phyloP scores from a whole-genome alignment of 2,329 filamentous ascomycete species.

The Xylaria sp. region DNA sequence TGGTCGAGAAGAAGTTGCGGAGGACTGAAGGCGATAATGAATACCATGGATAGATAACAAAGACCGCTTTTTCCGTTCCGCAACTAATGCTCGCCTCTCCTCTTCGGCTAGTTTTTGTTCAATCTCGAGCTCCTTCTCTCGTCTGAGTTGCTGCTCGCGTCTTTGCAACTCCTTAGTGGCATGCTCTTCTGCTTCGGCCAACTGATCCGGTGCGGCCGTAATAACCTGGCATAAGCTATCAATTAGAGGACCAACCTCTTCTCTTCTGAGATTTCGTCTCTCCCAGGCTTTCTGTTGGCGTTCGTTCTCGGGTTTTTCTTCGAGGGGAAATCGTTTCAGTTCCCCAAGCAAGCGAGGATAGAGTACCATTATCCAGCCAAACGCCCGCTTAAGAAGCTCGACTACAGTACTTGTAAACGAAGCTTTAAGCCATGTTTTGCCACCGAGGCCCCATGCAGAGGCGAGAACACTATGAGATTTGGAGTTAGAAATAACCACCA shows the following conservation, averaged over 20 bases:
- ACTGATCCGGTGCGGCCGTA: slow-evolving; percentile 36
- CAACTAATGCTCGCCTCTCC: slow-evolving; percentile 28
- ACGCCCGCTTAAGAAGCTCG: slow-evolving; percentile 41
- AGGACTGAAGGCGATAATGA: slow-evolving; percentile 22
- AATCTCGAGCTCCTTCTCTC: slow-evolving; percentile 36
- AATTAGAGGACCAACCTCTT: slow-evolving; percentile 40
- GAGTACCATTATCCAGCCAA: slow-evolving; percentile 44
- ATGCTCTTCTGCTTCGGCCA: slow-evolving; percentile 37
- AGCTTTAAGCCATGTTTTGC: slow-evolving; percentile 32
- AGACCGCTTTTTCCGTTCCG: slow-evolving; percentile 43
- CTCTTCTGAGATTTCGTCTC: slow-evolving; percentile 26
- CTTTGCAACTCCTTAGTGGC: slow-evolving; percentile 20
- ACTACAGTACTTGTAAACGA: slow-evolving; percentile 43
- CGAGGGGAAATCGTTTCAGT: slow-evolving; percentile 26
- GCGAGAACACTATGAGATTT: slow-evolving; percentile 35
- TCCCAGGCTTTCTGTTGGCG: slow-evolving; percentile 19
- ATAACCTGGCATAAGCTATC: slow-evolving; percentile 34
- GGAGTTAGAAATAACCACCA: not conserved
- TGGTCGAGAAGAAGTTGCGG: slow-evolving; percentile 31
- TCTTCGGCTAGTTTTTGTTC: slow-evolving; percentile 36
- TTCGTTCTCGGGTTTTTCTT: slow-evolving; percentile 13
- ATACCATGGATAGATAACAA: slow-evolving; percentile 40
- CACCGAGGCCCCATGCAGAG: slow-evolving; percentile 45
- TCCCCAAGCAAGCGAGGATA: slow-evolving; percentile 39
- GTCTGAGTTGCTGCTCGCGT: slow-evolving; percentile 28